Evolutionary conservation across 2,329 filamentous ascomycete genomes (phyloP), one percentile per base, ranked within the genome.

Genomic region (Pyrenochaeta sp.): DNA sequence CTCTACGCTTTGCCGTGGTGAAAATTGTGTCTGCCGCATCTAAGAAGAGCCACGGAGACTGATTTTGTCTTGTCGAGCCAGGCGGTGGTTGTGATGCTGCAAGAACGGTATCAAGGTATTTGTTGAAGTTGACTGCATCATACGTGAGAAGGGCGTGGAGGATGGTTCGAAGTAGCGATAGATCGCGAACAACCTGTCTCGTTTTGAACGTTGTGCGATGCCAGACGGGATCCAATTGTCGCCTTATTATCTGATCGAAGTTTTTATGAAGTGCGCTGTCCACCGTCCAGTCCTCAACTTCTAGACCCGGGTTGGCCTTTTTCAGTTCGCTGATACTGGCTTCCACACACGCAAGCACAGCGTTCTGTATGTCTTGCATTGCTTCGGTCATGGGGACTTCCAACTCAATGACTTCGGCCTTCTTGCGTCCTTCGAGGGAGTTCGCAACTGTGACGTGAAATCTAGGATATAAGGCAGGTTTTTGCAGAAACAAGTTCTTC

Each of bases 251-350:
- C 48, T 89, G 78, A 68, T 97, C 94, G 68, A 99, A 99, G 61
- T 91, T 96, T 64, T 88, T 89, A 55, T 96, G 88, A 48, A 97
- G 74, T 23, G 93, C 93, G 64, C 89, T 96, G 69, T 97, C 93
- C 13, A 96, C 78, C 35, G 90, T 96, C 93, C 93, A 97, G 63
- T 96, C 92, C 47, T 95, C 92, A 85, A 97, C 92, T 58, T 97
- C 93, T 6, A 99, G 77, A 2, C 91, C 92, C 1, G 85, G 82
- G 63, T 96, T 97, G 13, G 85, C 83, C 73, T 96, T 97, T 68
- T 93, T 95, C 29, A 99, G 80, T 72, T 99, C 94, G 41, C 89
- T 85, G 55, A 99, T 94, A 66, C 91, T 96, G 57, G 90, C 87
- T 71, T 97, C 93, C 13, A 99, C 92, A 66, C 94, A 99, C 67